Evolutionary conservation across 2,329 filamentous ascomycete species (phyloP).

Genomic region (Paraphoma sp.): DNA sequence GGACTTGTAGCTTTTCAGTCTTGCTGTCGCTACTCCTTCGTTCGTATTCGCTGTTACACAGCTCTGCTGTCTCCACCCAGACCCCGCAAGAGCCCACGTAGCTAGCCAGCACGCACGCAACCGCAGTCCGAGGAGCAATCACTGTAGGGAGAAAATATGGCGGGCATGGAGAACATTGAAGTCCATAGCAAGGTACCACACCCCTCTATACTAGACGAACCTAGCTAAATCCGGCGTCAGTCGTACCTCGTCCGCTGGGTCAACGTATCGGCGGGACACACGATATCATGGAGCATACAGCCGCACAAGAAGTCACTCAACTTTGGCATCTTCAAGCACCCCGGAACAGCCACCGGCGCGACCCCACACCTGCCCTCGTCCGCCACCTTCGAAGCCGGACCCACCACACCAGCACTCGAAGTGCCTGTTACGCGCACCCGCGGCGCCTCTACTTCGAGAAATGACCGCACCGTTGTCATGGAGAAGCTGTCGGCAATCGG

Average conservation of each 20-base stretch:
- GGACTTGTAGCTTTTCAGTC: slow-evolving; percentile 1
- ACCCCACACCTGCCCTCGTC: slow-evolving; percentile 46
- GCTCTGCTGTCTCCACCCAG: slow-evolving; percentile 1
- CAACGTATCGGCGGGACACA: slow-evolving; percentile 85
- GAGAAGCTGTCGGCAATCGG: slow-evolving; percentile 70
- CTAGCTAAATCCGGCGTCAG: slow-evolving; percentile 57
- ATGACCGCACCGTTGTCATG: slow-evolving; percentile 72
- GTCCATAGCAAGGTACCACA: slow-evolving; percentile 89
- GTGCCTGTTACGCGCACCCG: slow-evolving; percentile 63
- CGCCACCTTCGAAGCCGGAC: slow-evolving; percentile 36
- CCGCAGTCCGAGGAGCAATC: neutral
- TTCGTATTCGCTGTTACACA: neutral
- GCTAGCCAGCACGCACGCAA: neutral
- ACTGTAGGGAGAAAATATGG: slow-evolving; percentile 63
- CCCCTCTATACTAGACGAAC: neutral
- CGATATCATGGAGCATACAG: slow-evolving; percentile 96
- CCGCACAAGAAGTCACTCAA: slow-evolving; percentile 99
- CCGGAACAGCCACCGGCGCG: slow-evolving; percentile 69
- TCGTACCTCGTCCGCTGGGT: slow-evolving; percentile 99
- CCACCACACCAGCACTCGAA: slow-evolving; percentile 54
- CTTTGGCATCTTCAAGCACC: slow-evolving; percentile 97
- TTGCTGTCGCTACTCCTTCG: slow-evolving; percentile 3
- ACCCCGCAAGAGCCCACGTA: slow-evolving; percentile 5
- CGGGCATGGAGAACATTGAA: slow-evolving; percentile 94
- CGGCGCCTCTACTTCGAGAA: slow-evolving; percentile 63